Evolutionary conservation across 345 rosid species (phyloP), one percentile per base, ranked within the genome.

Genomic region (Eucalyptus grandis): DNA sequence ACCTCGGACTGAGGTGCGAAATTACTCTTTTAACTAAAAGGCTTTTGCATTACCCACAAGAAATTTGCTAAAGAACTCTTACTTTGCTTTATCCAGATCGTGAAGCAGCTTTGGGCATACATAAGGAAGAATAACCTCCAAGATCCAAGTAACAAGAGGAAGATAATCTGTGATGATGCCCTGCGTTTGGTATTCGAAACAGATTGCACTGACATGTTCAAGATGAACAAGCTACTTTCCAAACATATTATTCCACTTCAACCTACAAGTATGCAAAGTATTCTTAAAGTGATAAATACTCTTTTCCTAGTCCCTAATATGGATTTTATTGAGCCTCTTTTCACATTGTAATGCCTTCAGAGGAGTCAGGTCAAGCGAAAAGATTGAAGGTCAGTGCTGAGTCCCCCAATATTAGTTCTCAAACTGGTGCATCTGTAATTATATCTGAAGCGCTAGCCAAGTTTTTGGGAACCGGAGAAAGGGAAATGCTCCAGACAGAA

Each of bases 151-250:
- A 98, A 98, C 95, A 98, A 96, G 96, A 94, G 99, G 89, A 98
- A 98, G 95, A 98, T 98, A 88, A 97, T 98, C 69, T 98, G 99
- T 86, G 98, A 98, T 93, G 99, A 97, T 90, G 98, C 98, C 30
- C 90, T 98, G 53, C 98, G 99, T 30, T 88, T 96, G 86, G 98
- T 98, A 15, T 98, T 97, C 88, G 99, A 98, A 95, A 96, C 98
- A 26, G 99, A 97, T 92, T 98, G 98, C 90, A 98, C 99, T 50
- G 99, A 98, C 94, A 98, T 98, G 99, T 98, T 98, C 94, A 97
- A 96, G 93, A 98, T 98, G 99, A 98, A 97, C 89, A 98, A 97
- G 95, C 92, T 98, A 90, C 96, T 98, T 85, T 93, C 99, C 50
- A 98, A 98, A 93, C 99, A 98, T 93, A 98, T 98, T 86, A 94